These are phyloP conservation scores for Carpinus viminea DNA, from an alignment of 306 rosid genomes.

Conservation along the genomic window DNA sequence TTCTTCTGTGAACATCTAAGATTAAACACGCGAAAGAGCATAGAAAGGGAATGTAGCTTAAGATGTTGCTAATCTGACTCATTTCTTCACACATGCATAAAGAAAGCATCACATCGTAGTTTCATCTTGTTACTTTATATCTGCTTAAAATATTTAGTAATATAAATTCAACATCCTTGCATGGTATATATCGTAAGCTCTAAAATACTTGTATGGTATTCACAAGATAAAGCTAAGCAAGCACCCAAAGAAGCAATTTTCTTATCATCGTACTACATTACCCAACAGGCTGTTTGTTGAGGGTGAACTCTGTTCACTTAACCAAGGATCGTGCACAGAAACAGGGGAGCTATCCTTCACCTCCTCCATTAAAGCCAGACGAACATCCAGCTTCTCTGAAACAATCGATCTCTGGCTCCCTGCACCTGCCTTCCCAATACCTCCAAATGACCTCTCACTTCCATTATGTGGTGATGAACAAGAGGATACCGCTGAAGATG, in stretches of 20 bases:
- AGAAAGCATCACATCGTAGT: not conserved
- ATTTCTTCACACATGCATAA: not conserved
- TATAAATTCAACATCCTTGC: not conserved
- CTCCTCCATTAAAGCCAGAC: constrained; percentile 46
- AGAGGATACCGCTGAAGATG: constrained; percentile 60
- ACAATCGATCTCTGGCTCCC: constrained; percentile 60
- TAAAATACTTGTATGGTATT: constrained; percentile 16
- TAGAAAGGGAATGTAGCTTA: not conserved
- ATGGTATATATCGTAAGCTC: not conserved
- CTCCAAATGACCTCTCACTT: constrained; percentile 54
- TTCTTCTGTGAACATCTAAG: not conserved
- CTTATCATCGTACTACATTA: constrained; percentile 51
- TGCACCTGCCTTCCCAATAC: constrained; percentile 38
- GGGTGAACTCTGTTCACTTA: constrained; percentile 90
- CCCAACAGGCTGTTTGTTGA: constrained; percentile 87
- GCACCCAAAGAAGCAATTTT: not conserved
- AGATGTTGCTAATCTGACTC: not conserved
- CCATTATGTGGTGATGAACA: constrained; percentile 58
- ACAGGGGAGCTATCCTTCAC: constrained; percentile 79
- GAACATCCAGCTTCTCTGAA: constrained; percentile 36
- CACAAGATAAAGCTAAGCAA: constrained; percentile 2
- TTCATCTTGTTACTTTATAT: not conserved
- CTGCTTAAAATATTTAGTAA: not conserved
- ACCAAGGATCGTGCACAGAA: constrained; percentile 90
- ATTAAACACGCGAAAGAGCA: not conserved